Conservation (phyloP, 306 rosid species). For the Inga leiocalycina region DNA sequence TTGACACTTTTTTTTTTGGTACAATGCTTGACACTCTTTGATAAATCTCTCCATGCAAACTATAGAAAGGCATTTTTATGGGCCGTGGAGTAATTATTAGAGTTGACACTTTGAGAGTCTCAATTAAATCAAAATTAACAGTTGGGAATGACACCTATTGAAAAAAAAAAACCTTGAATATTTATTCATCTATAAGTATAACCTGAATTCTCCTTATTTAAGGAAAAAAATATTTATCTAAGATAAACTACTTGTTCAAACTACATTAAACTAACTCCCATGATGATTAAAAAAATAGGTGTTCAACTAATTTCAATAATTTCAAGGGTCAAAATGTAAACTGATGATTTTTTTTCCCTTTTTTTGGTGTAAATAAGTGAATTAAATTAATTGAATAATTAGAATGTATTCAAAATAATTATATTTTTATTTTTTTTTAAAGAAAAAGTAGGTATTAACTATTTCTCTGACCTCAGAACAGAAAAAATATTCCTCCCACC, state of each 20-base stretch:
- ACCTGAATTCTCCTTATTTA: too few relatives aligned
- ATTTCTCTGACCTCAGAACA: neutral
- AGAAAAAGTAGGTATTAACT: neutral
- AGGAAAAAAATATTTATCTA: too few relatives aligned
- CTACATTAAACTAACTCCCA: too few relatives aligned
- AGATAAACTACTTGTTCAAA: too few relatives aligned
- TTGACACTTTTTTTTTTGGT: too few relatives aligned
- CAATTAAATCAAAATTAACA: neutral
- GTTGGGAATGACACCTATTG: neutral
- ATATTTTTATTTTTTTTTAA: too few relatives aligned
- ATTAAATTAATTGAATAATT: too few relatives aligned
- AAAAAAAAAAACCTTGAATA: neutral
- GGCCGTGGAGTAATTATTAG: too few relatives aligned
- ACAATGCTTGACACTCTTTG: neutral
- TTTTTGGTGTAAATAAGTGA: too few relatives aligned
- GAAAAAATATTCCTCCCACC: neutral
- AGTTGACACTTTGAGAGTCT: neutral
- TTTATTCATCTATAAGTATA: neutral
- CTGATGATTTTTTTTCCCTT: neutral
- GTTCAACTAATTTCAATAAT: neutral
- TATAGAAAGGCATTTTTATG: too few relatives aligned
- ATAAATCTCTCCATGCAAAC: neutral
- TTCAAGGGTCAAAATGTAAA: neutral
- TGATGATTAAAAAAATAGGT: neutral
- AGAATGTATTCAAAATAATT: too few relatives aligned